Base-by-base conservation (phyloP, 2,329 filamentous ascomycete genomes). In the Cladosporium sp. region DNA sequence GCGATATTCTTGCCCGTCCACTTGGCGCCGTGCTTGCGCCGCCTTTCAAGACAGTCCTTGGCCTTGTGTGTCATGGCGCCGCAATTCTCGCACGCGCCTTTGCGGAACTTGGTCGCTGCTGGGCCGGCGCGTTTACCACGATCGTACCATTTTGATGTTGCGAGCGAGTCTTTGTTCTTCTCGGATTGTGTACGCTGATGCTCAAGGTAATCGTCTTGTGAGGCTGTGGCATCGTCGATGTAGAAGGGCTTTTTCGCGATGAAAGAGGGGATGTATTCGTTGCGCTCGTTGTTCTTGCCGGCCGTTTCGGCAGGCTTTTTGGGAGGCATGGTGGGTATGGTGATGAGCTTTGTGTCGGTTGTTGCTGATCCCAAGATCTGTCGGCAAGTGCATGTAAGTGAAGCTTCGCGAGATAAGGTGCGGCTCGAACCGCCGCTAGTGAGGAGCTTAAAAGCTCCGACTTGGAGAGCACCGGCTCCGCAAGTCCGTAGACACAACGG, bases 241-340 rank as follows among this genome's bases (percentile, higher is more conserved):
- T 97, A 99, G 77, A 99, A 99, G 4, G 94, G 94, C 67, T 95
- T 92, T 75, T 96, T 97, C 68, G 92, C 92, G 78, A 99, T 99
- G 82, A 97, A 99, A 56, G 90, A 87, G 5, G 94, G 94, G 70
- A 99, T 99, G 81, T 99, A 99, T 74, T 97, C 77, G 82, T 99
- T 99, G 75, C 94, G 91, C 75, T 96, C 92, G 73, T 96, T 96
- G 58, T 82, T 84, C 54, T 70, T 70, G 47, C 43, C 58, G 0
- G 63, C 60, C 50, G 59, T 96, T 74, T 96, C 72, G 80, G 96
- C 95, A 75, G 92, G 88, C 76, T 95, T 91, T 74, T 96, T 93
- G 57, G 82, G 79, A 68, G 67, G 82, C 66, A 68, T 68, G 11
- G 40, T 63, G 57, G 37, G 28, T 43, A 22, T 54, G 25, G 36